Evolutionary conservation across 2,329 filamentous ascomycete species (phyloP).

Genomic region (Epichloe scottii): DNA sequence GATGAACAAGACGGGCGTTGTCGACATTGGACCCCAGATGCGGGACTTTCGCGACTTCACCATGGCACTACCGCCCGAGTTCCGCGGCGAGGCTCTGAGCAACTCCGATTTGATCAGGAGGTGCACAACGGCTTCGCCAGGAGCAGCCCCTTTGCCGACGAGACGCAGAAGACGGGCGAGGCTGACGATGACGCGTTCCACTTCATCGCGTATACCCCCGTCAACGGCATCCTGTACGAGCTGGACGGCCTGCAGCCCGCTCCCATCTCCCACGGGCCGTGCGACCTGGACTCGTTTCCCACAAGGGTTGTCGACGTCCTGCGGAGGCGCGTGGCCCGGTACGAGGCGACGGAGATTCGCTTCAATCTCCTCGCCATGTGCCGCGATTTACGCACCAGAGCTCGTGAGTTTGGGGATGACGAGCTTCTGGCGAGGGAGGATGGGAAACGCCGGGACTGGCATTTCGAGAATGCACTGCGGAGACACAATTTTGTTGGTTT

Average conservation of each 20-base stretch:
- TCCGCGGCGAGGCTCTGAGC: conserved; percentile 47
- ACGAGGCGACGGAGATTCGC: conserved; percentile 76
- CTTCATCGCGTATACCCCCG: conserved; percentile 86
- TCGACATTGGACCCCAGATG: conserved; percentile 62
- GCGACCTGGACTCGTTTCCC: conserved; percentile 59
- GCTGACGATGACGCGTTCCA: conserved; percentile 91
- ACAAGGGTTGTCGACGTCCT: conserved; percentile 76
- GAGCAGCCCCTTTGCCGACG: conserved; percentile 82
- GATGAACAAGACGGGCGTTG: conserved; percentile 62
- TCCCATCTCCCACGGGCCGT: conserved; percentile 78
- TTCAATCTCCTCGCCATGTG: conserved; percentile 96
- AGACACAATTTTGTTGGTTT: conserved; percentile 96
- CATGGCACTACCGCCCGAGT: conserved; percentile 65
- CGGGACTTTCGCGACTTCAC: conserved; percentile 80
- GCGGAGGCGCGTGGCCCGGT: conserved; percentile 69
- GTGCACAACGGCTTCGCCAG: conserved; percentile 87
- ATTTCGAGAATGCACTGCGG: conserved; percentile 86
- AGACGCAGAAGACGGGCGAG: conserved; percentile 56
- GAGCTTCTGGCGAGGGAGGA: conserved; percentile 71
- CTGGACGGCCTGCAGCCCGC: conserved; percentile 88
- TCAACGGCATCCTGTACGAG: conserved; percentile 77
- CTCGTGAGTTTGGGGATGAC: conserved; percentile 68
- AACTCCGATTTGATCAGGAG: conserved; percentile 58
- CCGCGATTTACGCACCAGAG: conserved; percentile 64
- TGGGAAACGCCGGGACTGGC: conserved; percentile 74